Base-by-base conservation (phyloP, 495 filamentous ascomycete genomes). In the Lepraria neglecta region DNA sequence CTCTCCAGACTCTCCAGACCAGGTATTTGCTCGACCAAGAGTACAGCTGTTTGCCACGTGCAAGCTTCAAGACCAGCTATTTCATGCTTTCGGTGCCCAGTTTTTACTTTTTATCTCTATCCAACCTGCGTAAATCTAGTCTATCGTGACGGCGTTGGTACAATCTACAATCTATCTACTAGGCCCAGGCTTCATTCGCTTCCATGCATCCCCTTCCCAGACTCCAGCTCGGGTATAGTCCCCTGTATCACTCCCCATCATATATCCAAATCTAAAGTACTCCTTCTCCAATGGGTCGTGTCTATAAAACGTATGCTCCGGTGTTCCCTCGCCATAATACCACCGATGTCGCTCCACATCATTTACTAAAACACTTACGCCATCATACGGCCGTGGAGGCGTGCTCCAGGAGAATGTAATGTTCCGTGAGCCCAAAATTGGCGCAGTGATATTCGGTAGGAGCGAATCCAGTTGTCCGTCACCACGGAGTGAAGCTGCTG, bases 291-390 rank as follows among this genome's bases (percentile, higher is more conserved):
- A 27, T 28, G 60, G 47, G 24, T 62, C 12, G 10, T 48, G 14
- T 47, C 68, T 48, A 4, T 69, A 52, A 43, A 68, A 66, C 50
- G 60, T 69, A n/a, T 76, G 64, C 9, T 64, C 7, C 11, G 60
- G 46, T n/a, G 50, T 51, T 19, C 64, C 75, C 56, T 81, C 78
- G 53, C 80, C 78, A 3, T 79, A 60, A 61, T 81, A 91, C 7
- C 80, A 80, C 11, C 85, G 74, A 72, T 83, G 92, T 60, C 92
- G 77, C 72, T 98, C 94, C 0, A 98, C 94, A 63, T 98, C 94
- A 68, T 98, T 96, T 28, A 98, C 87, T 0, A 98, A 74, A 19
- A 97, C 83, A 62, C 89, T 92, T 19, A 97, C 78, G 0, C 92
- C 94, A 67, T 95, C 84, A 53, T 76, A 77, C 4, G 71, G 67